These are phyloP conservation scores for Phytophthora quininea DNA, from an alignment of 352 stramenopile species.

Conservation along the genomic window DNA sequence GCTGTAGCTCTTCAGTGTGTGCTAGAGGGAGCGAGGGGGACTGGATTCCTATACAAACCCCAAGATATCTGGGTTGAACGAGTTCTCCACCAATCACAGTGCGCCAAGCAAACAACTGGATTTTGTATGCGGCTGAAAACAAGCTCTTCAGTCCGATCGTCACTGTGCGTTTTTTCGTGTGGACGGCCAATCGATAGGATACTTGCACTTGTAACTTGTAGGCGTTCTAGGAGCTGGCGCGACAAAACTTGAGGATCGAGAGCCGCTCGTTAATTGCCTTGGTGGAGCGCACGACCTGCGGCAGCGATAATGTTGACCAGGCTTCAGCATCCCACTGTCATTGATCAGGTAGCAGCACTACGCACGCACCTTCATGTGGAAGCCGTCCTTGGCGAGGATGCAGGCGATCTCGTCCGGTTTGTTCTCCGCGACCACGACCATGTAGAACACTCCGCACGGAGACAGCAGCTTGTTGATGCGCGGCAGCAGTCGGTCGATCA, in stretches of 20 bases:
- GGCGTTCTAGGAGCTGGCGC: constrained; percentile 15
- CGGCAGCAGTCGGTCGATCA: constrained; percentile 95
- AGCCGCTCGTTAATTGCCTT: constrained; percentile 75
- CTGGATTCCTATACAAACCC: background rate
- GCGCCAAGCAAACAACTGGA: background rate
- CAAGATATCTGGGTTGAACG: background rate
- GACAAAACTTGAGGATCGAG: constrained; percentile 76
- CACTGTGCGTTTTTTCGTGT: background rate
- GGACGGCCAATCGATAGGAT: too few species aligned
- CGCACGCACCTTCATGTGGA: constrained; percentile 63
- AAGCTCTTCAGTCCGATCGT: background rate
- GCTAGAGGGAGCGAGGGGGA: background rate
- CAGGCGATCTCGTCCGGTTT: constrained; percentile 92
- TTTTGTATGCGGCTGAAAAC: background rate
- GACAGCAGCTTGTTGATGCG: constrained; percentile 89
- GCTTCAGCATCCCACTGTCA: background rate
- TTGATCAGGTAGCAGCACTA: background rate
- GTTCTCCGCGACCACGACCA: constrained; percentile 98
- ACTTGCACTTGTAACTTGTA: background rate
- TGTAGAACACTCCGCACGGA: constrained; percentile 92
- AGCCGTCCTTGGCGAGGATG: constrained; percentile 70
- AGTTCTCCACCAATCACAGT: background rate
- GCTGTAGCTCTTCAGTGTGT: background rate
- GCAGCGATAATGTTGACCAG: constrained; percentile 36
- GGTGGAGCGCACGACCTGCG: constrained; percentile 67